Evolutionary conservation across 192 early-diverging fungal genomes (phyloP).

Genomic region (Coemansia sp.): DNA sequence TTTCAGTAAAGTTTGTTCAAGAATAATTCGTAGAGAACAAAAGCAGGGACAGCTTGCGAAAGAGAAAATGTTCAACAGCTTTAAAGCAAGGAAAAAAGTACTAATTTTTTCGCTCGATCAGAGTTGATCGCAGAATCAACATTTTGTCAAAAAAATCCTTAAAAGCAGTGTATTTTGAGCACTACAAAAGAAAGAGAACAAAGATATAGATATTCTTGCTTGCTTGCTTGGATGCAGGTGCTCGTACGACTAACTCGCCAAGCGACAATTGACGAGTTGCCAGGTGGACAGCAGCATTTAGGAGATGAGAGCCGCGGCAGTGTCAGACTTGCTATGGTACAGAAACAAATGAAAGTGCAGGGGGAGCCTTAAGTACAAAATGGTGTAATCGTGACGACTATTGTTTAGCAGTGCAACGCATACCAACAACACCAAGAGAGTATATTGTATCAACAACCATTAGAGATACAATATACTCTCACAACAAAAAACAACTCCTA

Average conservation of each 20-base stretch:
- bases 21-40: too few species aligned
- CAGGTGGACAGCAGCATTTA: conserved; percentile 49
- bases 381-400: conserved; percentile 43
- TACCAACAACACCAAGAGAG: conserved; percentile 1
- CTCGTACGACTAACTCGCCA: too few species aligned
- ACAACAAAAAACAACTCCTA: too few species aligned
- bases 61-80: neutral
- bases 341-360: conserved; percentile 14
- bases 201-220: neutral
- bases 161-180: too few species aligned
- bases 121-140: too few species aligned
- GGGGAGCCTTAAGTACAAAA: conserved; percentile 2
- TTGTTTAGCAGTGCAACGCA: conserved; percentile 46
- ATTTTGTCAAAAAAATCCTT: too few species aligned
- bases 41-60: too few species aligned
- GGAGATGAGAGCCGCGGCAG: conserved; percentile 79
- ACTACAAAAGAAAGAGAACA: too few species aligned
- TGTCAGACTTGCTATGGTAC: conserved; percentile 69
- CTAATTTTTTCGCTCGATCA: too few species aligned
- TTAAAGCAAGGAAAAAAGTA: too few species aligned
- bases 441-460: too few species aligned
- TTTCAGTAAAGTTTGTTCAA: neutral
- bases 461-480: too few species aligned
- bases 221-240: conserved; percentile 1
- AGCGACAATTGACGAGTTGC: conserved; percentile 1